Percentiles rank a stretch among this genome's conserved stretches.
These are phyloP conservation scores for Pistacia vera DNA, from an alignment of 345 rosid species.

Conservation along the genomic window DNA sequence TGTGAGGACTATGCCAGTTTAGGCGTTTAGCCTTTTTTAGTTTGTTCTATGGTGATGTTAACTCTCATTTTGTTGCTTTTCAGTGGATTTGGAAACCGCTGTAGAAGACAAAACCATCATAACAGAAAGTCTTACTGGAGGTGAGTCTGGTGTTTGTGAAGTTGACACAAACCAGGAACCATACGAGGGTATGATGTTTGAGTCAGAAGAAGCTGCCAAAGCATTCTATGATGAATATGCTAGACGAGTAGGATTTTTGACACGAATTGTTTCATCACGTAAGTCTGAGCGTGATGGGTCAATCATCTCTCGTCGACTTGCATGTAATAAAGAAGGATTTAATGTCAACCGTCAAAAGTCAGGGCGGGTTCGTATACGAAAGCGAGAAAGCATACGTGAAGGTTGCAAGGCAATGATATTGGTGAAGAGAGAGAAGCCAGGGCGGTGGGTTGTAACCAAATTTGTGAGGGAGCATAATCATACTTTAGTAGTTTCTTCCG, in stretches of 20 bases:
- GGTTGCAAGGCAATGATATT: constrained; percentile 56
- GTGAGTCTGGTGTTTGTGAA: constrained; percentile 25
- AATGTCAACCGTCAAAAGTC: constrained; percentile 38
- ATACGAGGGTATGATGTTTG: constrained; percentile 50
- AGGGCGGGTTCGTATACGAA: constrained; percentile 42
- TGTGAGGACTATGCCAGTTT: not conserved
- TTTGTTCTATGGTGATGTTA: not conserved
- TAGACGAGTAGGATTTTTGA: constrained; percentile 38
- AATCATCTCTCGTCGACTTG: constrained; percentile 48
- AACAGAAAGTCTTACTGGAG: constrained; percentile 20
- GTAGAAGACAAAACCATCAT: constrained; percentile 13
- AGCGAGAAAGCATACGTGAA: constrained; percentile 47
- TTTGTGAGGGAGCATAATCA: constrained; percentile 59
- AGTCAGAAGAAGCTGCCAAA: constrained; percentile 50
- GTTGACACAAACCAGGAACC: constrained; percentile 37
- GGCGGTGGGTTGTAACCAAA: constrained; percentile 42
- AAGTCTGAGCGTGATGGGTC: constrained; percentile 49
- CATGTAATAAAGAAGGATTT: constrained; percentile 56
- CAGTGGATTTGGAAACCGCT: constrained; percentile 13
- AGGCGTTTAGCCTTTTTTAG: not conserved
- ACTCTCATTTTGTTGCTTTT: not conserved
- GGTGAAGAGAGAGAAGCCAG: constrained; percentile 45
- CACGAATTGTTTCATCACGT: constrained; percentile 48
- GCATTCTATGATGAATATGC: constrained; percentile 52
- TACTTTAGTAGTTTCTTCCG: constrained; percentile 33